These are phyloP conservation scores for Podospora tetraspora DNA, from an alignment of 495 filamentous ascomycete genomes.

Conservation along the genomic window DNA sequence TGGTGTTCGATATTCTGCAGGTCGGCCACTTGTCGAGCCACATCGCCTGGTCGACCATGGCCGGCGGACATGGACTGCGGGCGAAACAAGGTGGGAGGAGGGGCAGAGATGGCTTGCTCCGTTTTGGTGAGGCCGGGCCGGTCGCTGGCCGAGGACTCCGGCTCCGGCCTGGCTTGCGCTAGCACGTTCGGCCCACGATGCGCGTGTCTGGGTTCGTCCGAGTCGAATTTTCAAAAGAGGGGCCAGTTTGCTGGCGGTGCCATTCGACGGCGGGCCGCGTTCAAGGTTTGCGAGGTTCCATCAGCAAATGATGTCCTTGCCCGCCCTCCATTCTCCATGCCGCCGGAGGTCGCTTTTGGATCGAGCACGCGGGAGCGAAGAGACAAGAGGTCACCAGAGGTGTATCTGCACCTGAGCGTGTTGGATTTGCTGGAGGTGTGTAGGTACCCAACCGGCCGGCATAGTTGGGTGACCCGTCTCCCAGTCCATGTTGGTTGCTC, in stretches of 20 bases:
- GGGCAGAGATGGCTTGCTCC: not conserved
- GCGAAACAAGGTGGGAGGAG: not conserved
- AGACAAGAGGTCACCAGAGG: not conserved
- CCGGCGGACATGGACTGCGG: not conserved
- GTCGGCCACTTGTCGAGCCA: not conserved
- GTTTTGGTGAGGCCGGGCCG: not conserved
- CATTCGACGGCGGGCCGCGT: not conserved
- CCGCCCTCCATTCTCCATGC: not conserved
- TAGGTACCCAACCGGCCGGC: not conserved
- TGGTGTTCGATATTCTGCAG: not conserved
- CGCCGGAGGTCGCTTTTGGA: not conserved
- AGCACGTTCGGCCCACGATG: not conserved
- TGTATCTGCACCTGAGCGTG: not conserved
- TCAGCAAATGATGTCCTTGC: not conserved
- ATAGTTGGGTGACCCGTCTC: not conserved
- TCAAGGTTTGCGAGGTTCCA: not conserved
- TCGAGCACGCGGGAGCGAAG: not conserved
- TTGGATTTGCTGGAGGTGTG: not conserved
- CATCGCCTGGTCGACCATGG: not conserved
- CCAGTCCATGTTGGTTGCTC: conserved; percentile 2
- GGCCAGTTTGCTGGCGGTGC: not conserved
- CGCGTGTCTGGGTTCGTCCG: not conserved
- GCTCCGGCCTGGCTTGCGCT: not conserved
- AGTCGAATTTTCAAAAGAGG: not conserved
- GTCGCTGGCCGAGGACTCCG: not conserved